Evolutionary conservation across 2,329 filamentous ascomycete species (phyloP), one percentile per base, ranked within the genome.

Genomic region (Fusarium verticillioides): DNA sequence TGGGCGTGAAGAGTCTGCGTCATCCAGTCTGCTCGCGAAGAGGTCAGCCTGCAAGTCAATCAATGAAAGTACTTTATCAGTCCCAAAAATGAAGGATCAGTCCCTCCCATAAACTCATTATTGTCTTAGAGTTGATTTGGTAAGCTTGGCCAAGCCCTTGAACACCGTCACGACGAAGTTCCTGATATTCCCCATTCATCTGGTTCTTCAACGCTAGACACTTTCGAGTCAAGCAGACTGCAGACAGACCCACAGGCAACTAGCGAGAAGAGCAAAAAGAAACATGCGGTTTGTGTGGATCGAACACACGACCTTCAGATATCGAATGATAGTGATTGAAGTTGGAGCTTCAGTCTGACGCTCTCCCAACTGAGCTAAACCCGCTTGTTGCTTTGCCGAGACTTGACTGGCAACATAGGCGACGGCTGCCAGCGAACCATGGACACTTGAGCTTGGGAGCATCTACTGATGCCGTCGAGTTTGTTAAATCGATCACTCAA

Each of bases 341-440:
- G 59, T 61, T 61, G 16, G 16, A 4, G 16, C 59, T 61, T 61
- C 59, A 61, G 59, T 61, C 59, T 61, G 59, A 61, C 59, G 59
- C 59, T 61, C 59, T 61, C 59, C 59, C 59, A 61, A 61, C 59
- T 61, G 59, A 61, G 59, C 49, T 61, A 61, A 61, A 61, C 59
- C 59, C 59, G 59, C 58, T 40, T 32, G n/a, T 6, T 60, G 46
- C 0, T 11, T 7, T 32, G 23, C 19, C 12, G 12, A 7, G 13
- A 16, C 18, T 26, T 42, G 36, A 42, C 12, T 34, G 28, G 18
- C 9, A 26, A 21, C 10, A 40, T 54, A 42, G 5, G 4, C 15
- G 54, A 58, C 40, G 36, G 10, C 10, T 2, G 13, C 5, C 5
- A 3, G 13, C 26, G 7, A 36, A 28, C 18, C 9, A 19, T 7